Base-by-base conservation (phyloP, 148 eudicot genomes). In the Mesembryanthemum crystallinum region DNA sequence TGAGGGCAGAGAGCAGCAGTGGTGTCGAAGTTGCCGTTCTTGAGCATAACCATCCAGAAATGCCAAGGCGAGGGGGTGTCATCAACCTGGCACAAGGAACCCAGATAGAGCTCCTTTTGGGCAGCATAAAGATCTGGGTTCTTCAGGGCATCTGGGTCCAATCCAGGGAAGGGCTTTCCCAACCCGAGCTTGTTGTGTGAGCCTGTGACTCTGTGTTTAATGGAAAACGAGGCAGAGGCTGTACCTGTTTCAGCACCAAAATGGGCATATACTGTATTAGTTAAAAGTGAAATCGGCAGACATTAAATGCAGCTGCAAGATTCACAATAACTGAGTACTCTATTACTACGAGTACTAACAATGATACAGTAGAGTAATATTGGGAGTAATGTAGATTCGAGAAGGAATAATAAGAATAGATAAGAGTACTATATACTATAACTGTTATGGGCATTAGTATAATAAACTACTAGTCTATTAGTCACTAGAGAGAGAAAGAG, bases 11-110 rank as follows among this genome's bases (percentile, higher is more conserved):
- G 65, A 8, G 82, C 91, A 5, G 92, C 77, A 28, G 33, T 77
- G 0, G 92, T 84, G 74, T 92, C 97, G 51, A 82, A 90, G 54
- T 92, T 92, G 21, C 97, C 97, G 30, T 89, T 92, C 70, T 92
- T 92, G 20, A 92, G 80, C 97, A 92, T 92, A 13, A 92, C 71
- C 94, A 89, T 92, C 94, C 97, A 92, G 74, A 92, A 92, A 15
- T 89, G 89, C 89, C 88, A 92, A 11, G 97, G 85, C 0, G 27
- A 75, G 54, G 77, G 73, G n/a, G 64, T 74, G 42, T 85, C 88
- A 0, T 76, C 61, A 7, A 84, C 88, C 67, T 87, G 64, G 64
- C 97, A 92, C n/a, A 88, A 62, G 9, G 88, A 84, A 43, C 97
- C 97, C 37, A 92, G 67, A 71, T 88, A 92, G 1, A 81, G 24